phyloP scores from a whole-genome alignment of 2,329 filamentous ascomycete genomes.

The Tolypocladium pustulatum region DNA sequence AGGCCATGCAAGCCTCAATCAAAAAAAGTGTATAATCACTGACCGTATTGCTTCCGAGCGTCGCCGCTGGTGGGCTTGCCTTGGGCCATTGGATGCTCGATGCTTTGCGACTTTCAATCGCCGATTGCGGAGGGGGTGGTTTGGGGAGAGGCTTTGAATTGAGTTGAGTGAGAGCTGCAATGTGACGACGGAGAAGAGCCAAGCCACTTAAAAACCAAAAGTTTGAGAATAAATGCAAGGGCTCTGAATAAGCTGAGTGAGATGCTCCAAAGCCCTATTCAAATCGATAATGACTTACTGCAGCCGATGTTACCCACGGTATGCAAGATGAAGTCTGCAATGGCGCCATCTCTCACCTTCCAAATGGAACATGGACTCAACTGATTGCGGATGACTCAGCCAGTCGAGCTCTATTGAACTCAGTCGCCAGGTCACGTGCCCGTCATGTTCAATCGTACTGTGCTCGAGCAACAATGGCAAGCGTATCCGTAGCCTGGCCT shows the following conservation, averaged over 20 bases:
- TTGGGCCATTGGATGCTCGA: constrained; percentile 11
- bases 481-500: background rate
- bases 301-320: background rate
- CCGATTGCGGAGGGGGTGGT: background rate
- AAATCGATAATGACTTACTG: background rate
- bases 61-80: constrained; percentile 8
- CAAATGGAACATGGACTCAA: background rate
- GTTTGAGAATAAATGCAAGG: background rate
- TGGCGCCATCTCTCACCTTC: background rate
- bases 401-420: background rate
- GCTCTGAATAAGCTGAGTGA: background rate
- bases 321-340: background rate
- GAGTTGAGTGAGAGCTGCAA: background rate
- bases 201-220: background rate
- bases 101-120: background rate
- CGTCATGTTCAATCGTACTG: background rate
- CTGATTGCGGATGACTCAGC: background rate
- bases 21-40: constrained; percentile 5
- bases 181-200: too few species aligned
- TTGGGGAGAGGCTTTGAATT: background rate
- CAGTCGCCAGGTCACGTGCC: background rate
- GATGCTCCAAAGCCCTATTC: background rate
- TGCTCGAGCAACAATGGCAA: background rate
- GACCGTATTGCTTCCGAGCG: constrained; percentile 17
- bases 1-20: background rate